phyloP scores from a whole-genome alignment of 2,329 filamentous ascomycete species.

The Penicillium vulpinum region DNA sequence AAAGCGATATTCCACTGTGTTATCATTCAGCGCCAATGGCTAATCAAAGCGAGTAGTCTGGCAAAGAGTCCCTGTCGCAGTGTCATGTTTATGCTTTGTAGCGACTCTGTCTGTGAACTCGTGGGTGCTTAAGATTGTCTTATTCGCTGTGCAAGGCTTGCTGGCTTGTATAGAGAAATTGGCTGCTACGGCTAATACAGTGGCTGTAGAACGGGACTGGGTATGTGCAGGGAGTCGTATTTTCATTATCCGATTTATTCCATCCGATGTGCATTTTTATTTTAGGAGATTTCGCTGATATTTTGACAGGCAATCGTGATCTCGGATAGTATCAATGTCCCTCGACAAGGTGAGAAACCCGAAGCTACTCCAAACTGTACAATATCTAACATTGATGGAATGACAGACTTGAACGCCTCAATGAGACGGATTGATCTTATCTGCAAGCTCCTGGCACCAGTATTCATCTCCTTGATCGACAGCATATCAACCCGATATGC shows the following conservation, averaged over 20 bases:
- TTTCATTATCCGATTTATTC: not conserved
- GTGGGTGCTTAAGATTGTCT: slow-evolving; percentile 8
- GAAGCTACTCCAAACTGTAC: not conserved
- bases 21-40: not conserved
- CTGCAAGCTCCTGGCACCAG: slow-evolving; percentile 57
- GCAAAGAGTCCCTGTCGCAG: slow-evolving; percentile 46
- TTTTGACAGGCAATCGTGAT: slow-evolving; percentile 32
- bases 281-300: not conserved
- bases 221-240: slow-evolving; percentile 23
- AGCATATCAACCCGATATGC: slow-evolving; percentile 48
- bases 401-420: slow-evolving; percentile 49
- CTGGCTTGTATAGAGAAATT: slow-evolving; percentile 71
- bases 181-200: slow-evolving; percentile 62
- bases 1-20: not conserved
- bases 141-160: slow-evolving; percentile 45
- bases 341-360: slow-evolving; percentile 39
- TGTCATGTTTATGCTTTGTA: slow-evolving; percentile 52
- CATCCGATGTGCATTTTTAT: not conserved
- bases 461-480: slow-evolving; percentile 52
- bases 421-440: slow-evolving; percentile 60
- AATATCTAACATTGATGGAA: slow-evolving; percentile 1
- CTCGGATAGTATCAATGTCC: slow-evolving; percentile 35
- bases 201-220: slow-evolving; percentile 73
- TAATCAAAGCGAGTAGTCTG: slow-evolving; percentile 26
- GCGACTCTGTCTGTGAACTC: slow-evolving; percentile 25